Evolutionary conservation across 2,329 filamentous ascomycete genomes (phyloP).

Genomic region (Camillea tinctor): DNA sequence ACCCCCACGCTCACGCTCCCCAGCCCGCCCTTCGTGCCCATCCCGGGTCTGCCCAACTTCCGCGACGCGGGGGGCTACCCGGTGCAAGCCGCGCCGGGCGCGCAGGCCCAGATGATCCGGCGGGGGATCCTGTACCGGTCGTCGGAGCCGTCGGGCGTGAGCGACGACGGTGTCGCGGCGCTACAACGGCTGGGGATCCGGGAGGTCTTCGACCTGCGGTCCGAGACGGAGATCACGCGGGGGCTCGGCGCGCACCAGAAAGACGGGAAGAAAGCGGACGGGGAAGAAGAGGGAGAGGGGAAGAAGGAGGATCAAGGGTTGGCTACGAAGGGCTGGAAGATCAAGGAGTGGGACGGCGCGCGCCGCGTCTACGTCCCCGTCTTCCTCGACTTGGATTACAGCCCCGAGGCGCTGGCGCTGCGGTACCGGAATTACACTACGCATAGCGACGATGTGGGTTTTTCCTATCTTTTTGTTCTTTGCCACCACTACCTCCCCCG

Average conservation of each 20-base stretch:
- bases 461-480: background rate
- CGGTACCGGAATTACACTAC: conserved; percentile 55
- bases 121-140: conserved; percentile 62
- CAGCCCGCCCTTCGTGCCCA: conserved; percentile 47
- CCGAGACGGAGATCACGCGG: conserved; percentile 52
- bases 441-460: conserved; percentile 24
- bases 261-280: background rate
- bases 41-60: conserved; percentile 65
- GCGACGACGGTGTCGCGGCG: conserved; percentile 49
- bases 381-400: conserved; percentile 56
- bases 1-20: conserved; percentile 10
- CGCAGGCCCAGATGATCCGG: conserved; percentile 41
- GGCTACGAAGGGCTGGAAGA: conserved; percentile 37
- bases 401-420: conserved; percentile 55
- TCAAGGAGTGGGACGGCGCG: conserved; percentile 50
- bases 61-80: conserved; percentile 64
- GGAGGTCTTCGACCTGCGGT: conserved; percentile 37
- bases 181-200: conserved; percentile 59
- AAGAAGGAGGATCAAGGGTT: conserved; percentile 36
- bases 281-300: background rate
- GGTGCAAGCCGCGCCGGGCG: conserved; percentile 27
- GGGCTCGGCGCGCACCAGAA: conserved; percentile 24
- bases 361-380: conserved; percentile 58
- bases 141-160: conserved; percentile 62
- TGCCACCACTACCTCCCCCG: background rate